Evolutionary conservation across 225 moss, liverwort and hornwort species (phyloP).

Genomic region (Marchantia polymorpha): DNA sequence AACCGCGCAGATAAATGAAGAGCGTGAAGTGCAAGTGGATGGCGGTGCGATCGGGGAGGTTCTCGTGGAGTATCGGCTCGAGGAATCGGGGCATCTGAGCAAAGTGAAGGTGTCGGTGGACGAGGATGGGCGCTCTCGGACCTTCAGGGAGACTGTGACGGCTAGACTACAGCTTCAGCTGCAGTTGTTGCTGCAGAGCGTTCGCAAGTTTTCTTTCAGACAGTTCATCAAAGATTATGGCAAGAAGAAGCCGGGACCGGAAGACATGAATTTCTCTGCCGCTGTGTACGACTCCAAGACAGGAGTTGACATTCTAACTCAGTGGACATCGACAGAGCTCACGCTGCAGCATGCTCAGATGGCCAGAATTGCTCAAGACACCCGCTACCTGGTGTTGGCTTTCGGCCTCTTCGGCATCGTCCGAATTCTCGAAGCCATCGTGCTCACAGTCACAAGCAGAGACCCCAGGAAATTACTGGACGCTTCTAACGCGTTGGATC

Average conservation of each 20-base stretch:
- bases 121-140: not conserved
- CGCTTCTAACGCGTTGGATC: constrained; percentile 65
- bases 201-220: constrained; percentile 23
- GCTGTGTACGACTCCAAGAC: constrained; percentile 42
- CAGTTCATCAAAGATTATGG: constrained; percentile 22
- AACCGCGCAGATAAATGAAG: not conserved
- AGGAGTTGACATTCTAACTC: constrained; percentile 42
- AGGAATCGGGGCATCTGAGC: constrained; percentile 20
- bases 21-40: not conserved
- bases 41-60: not conserved
- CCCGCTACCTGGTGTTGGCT: constrained; percentile 49
- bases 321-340: constrained; percentile 64
- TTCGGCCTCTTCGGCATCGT: constrained; percentile 53
- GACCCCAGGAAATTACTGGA: constrained; percentile 44
- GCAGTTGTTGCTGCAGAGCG: not conserved
- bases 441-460: constrained; percentile 35
- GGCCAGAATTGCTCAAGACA: constrained; percentile 51
- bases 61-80: constrained; percentile 25
- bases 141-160: not conserved
- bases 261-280: constrained; percentile 17
- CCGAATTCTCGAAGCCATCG: constrained; percentile 41
- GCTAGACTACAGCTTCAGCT: constrained; percentile 12
- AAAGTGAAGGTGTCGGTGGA: constrained; percentile 21
- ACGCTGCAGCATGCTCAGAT: constrained; percentile 57
- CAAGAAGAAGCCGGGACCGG: constrained; percentile 22